phyloP scores from a whole-genome alignment of 2,329 filamentous ascomycete species.

The Rosellinia necatrix region DNA sequence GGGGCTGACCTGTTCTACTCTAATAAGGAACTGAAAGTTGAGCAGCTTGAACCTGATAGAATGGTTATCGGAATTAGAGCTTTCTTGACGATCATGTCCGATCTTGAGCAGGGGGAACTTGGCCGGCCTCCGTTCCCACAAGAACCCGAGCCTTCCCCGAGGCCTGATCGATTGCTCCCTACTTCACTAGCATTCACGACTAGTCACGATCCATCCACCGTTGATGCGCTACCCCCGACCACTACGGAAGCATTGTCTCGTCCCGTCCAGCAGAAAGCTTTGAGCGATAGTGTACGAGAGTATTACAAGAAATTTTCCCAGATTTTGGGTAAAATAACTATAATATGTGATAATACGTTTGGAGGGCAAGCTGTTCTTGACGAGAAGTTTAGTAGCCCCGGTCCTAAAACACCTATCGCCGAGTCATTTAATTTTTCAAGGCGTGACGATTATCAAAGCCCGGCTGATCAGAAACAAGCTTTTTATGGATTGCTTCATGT shows the following conservation, averaged over 20 bases:
- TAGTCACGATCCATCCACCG: constrained; percentile 36
- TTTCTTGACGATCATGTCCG: constrained; percentile 90
- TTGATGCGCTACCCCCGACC: constrained; percentile 35
- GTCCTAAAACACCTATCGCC: constrained; percentile 91
- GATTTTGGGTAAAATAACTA: constrained; percentile 92
- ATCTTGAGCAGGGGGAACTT: constrained; percentile 82
- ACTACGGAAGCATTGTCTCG: constrained; percentile 70
- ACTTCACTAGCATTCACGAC: constrained; percentile 56
- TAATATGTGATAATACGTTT: constrained; percentile 96
- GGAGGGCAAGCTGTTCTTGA: constrained; percentile 93
- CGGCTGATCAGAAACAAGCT: constrained; percentile 83
- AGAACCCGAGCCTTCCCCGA: constrained; percentile 53
- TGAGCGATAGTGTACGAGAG: constrained; percentile 79
- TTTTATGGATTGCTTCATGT: constrained; percentile 97
- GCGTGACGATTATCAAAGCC: constrained; percentile 75
- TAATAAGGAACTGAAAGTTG: constrained; percentile 78
- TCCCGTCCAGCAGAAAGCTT: constrained; percentile 62
- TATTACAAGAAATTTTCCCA: constrained; percentile 93
- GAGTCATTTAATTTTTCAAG: constrained; percentile 91
- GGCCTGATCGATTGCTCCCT: constrained; percentile 49
- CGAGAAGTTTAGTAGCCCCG: constrained; percentile 87
- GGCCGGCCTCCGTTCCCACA: constrained; percentile 83
- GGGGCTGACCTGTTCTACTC: constrained; percentile 87
- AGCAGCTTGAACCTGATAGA: constrained; percentile 92
- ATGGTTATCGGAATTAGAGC: constrained; percentile 97